Base-by-base conservation (phyloP, 345 rosid species). In the Citrus cavaleriei region DNA sequence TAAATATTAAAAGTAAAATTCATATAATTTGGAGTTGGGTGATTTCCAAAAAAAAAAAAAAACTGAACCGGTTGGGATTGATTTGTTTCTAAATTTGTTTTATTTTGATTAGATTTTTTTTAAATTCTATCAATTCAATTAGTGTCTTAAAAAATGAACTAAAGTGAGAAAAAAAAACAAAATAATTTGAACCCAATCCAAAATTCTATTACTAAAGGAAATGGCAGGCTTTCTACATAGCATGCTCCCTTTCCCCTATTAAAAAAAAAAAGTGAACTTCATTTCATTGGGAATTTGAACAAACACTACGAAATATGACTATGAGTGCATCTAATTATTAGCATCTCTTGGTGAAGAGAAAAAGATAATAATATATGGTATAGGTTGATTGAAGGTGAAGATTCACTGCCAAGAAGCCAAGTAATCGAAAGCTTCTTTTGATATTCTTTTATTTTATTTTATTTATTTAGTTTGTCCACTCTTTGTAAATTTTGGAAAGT, bases 331-430 rank as follows among this genome's bases (percentile, higher is more conserved):
- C 38, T 55, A 70, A 81, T 71, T 69, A 62, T 55, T 55, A 40
- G 63, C 62, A 72, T 71, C 38, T 38, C 68, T 27, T 62, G 10
- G 32, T 13, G 19, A 64, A 73, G 3, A 79, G 13, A 9, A n/a
- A 35, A 18, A 60, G 18, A n/a, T n/a, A 79, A 79, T 58, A 64
- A 64, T 22, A 69, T 12, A 38, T 3, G 2, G 27, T 18, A 59
- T 68, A 42, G 76, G 83, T 69, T 69, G 77, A 79, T 77, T 77
- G 34, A 62, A 58, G 67, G 59, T 32, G 64, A 81, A 84, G 79
- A 82, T 73, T 85, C 76, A 79, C 25, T 49, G 65, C 79, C 76
- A 74, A 71, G 74, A 54, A 76, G 27, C 68, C 65, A 59, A 74
- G 73, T 21, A 35, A 64, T 32, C 68, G 77, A 74, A 59, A 60